These are phyloP conservation scores for Pelargonium citronellum DNA, from an alignment of 441 rosid genomes.

Conservation along the genomic window DNA sequence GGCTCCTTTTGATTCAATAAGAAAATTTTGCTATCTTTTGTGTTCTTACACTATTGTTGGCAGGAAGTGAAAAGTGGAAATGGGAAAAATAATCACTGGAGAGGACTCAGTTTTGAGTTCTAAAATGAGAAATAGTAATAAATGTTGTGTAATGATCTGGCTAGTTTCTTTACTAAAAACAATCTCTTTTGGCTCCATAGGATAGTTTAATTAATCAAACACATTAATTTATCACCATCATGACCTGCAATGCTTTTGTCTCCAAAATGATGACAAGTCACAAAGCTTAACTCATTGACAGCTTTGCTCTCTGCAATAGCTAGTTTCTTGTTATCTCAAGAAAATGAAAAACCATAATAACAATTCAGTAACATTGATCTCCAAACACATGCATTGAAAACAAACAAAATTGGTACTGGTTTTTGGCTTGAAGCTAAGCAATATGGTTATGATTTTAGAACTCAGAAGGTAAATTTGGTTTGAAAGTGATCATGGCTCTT, in stretches of 20 bases:
- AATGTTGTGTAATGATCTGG: not conserved
- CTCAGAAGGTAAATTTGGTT: too few relatives aligned
- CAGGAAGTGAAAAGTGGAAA: not conserved
- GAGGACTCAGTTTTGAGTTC: not conserved
- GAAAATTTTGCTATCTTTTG: not conserved
- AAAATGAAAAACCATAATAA: too few relatives aligned
- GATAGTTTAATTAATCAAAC: not conserved
- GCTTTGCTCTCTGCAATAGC: not conserved
- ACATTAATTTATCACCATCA: not conserved
- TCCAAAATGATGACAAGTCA: not conserved
- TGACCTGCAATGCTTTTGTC: not conserved
- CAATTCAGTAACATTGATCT: too few relatives aligned
- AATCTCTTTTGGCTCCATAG: not conserved
- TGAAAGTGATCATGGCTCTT: not conserved
- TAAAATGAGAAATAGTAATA: not conserved
- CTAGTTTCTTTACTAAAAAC: not conserved
- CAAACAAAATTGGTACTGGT: too few relatives aligned
- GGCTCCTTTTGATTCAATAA: not conserved
- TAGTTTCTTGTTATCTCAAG: too few relatives aligned
- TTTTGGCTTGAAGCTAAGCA: too few relatives aligned
- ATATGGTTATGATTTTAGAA: too few relatives aligned
- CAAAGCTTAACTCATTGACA: not conserved
- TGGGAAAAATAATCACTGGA: not conserved
- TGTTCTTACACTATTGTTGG: not conserved
- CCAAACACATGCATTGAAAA: too few relatives aligned